Conservation (phyloP, 2,329 filamentous ascomycete genomes). For the Scopulariopsis brevicaulis region DNA sequence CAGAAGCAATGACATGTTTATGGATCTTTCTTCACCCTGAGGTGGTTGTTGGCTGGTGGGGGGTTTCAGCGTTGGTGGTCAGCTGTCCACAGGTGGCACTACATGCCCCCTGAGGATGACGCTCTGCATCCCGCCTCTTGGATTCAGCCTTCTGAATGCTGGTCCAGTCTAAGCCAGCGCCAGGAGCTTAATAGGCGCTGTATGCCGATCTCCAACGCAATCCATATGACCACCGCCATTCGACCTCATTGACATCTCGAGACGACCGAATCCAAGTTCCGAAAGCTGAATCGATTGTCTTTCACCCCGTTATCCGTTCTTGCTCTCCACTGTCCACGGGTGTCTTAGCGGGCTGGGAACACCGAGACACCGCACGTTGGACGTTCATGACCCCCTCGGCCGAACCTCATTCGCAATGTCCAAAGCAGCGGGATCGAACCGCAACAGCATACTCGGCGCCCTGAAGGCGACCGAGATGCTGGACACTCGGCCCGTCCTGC, state of each 20-base stretch:
- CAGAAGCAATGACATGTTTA: too few relatives aligned
- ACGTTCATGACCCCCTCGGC: background rate
- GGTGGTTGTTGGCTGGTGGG: too few relatives aligned
- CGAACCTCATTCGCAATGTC: slow-evolving; percentile 22
- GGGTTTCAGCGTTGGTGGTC: background rate
- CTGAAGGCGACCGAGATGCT: slow-evolving; percentile 74
- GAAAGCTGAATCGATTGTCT: background rate
- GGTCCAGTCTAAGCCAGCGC: background rate
- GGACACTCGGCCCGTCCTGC: slow-evolving; percentile 65
- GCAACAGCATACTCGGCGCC: slow-evolving; percentile 56
- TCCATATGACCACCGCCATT: background rate
- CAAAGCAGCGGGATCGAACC: slow-evolving; percentile 27
- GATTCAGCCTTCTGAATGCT: background rate
- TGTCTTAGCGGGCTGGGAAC: background rate
- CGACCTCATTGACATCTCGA: background rate
- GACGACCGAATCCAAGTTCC: background rate
- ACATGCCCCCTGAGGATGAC: background rate
- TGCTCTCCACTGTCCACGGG: background rate
- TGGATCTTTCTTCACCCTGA: too few relatives aligned
- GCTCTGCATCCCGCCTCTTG: background rate
- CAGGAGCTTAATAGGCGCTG: background rate
- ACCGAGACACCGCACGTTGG: background rate
- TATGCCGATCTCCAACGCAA: background rate
- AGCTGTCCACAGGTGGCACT: background rate
- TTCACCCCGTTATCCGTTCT: background rate